Base-by-base conservation (phyloP, 2,329 filamentous ascomycete species). In the Penicillium sp. region DNA sequence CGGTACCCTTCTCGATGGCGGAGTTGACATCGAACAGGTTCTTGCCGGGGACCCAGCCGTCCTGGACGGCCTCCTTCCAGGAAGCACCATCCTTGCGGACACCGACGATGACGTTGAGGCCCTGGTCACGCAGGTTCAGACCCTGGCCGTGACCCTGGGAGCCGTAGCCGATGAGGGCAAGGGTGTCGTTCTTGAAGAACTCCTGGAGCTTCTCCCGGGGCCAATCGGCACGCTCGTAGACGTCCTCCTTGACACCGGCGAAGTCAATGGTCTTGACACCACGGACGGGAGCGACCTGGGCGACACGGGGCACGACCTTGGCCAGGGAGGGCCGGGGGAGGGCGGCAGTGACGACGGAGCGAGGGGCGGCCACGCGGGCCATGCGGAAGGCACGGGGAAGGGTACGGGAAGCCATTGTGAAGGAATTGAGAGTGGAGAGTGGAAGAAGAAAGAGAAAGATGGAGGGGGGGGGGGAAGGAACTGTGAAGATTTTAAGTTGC, bases 171-270 rank as follows among this genome's bases (percentile, higher is more conserved):
- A 99, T 99, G 72, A 99, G 88, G 72, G 94, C 94, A 68, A 99
- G 90, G 65, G 92, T 97, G 79, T 99, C 94, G 80, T 99, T 85
- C 86, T 97, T 97, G 89, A 99, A 99, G 87, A 92, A 99, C 63
- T 97, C 90, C 89, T 96, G 81, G 74, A 99, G 90, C 88, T 96
- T 97, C 83, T 96, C 92, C 76, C 88, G 86, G 65, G 94, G 94
- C 94, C 94, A 99, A 82, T 99, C 94, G 74, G 84, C 89, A 80
- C 94, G 92, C 86, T 99, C 94, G 74, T 89, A 96, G 74, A 99
- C 94, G 64, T 87, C 85, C 84, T 99, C 94, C 81, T 95, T 92
- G 73, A 83, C 82, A 70, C 91, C 94, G 64, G 94, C 94, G 76
- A 99, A 99, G 85, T 97, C 92, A 77, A 99, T 92, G 67, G 92